Evolutionary conservation across 345 rosid genomes (phyloP), one percentile per base, ranked within the genome.

Genomic region (Hibiscus mutabilis): DNA sequence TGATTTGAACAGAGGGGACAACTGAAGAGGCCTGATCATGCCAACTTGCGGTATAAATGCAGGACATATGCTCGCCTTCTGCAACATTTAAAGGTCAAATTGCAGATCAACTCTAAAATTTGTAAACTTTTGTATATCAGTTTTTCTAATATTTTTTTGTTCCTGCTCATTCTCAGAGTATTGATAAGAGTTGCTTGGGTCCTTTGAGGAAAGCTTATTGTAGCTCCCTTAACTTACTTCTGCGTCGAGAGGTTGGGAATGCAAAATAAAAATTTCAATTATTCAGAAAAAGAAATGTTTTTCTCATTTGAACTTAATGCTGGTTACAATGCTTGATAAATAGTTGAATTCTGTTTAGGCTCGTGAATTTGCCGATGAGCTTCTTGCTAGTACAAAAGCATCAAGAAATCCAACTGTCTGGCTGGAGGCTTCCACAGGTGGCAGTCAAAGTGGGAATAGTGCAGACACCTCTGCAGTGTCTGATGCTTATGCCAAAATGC

Each of bases 21-120:
- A 80, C 81, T 95, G 79, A 95, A 95, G 87, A 89, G 98, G 81
- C 99, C 98, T 73, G 99, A 92, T 84, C 99, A 95, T 85, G 98
- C 98, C 65, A 98, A 95, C 73, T 86, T 95, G 83, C 85, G 99
- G 76, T 95, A 95, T 82, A 95, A 92, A 82, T 95, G 99, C 84
- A 85, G 99, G 83, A 90, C 97, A 75, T 95, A 95, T 86, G 98
- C 99, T 79, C 99, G 97, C 61, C 92, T 95, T 74, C 83, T 95
- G 73, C 98, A 92, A 80, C 98, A 92, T 84, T 78, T 95, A 74
- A 95, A 95, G 98, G 99, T 92, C 68, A 68, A 49, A 44, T 49
- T 33, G 63, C 75, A 63, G 35, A 70, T 33, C 52, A 60, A 44
- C 65, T 60, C 15, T 52, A 44, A 64, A 44, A 51, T 77, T 35